These are phyloP conservation scores for Primulina eburnea DNA, from an alignment of 257 asterid species.

Conservation along the genomic window DNA sequence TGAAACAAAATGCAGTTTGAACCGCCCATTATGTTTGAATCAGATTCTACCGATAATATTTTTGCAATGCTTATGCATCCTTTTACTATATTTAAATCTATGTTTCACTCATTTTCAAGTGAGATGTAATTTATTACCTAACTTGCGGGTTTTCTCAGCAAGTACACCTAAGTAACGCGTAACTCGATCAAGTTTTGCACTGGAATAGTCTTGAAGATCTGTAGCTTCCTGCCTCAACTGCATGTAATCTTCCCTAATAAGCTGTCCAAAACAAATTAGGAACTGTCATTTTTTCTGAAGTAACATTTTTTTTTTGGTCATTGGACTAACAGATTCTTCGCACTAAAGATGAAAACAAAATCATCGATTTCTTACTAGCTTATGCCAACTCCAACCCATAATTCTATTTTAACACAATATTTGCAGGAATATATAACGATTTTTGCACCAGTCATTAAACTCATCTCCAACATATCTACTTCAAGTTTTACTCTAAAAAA, in stretches of 20 bases:
- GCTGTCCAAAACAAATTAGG: conserved; percentile 51
- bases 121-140: conserved; percentile 50
- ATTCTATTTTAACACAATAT: conserved; percentile 11
- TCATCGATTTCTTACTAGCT: conserved; percentile 4
- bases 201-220: conserved; percentile 95
- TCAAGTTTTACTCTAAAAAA: not conserved
- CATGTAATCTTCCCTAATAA: conserved; percentile 71
- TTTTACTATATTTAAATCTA: conserved; percentile 3
- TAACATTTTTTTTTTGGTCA: conserved; percentile 7
- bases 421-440: not conserved
- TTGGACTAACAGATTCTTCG: conserved; percentile 1
- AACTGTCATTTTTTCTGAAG: conserved; percentile 20
- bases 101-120: conserved; percentile 5
- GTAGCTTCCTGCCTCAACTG: conserved; percentile 89
- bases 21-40: not conserved
- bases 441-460: not conserved
- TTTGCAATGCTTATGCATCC: conserved; percentile 4
- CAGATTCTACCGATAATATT: not conserved
- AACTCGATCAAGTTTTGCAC: conserved; percentile 88
- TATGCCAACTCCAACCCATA: not conserved
- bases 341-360: conserved; percentile 17
- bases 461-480: not conserved
- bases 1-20: no score
- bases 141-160: conserved; percentile 85
- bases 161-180: conserved; percentile 93